Conservation (phyloP, 164 flowering plant genomes). For the Chimonanthus salicifolius region DNA sequence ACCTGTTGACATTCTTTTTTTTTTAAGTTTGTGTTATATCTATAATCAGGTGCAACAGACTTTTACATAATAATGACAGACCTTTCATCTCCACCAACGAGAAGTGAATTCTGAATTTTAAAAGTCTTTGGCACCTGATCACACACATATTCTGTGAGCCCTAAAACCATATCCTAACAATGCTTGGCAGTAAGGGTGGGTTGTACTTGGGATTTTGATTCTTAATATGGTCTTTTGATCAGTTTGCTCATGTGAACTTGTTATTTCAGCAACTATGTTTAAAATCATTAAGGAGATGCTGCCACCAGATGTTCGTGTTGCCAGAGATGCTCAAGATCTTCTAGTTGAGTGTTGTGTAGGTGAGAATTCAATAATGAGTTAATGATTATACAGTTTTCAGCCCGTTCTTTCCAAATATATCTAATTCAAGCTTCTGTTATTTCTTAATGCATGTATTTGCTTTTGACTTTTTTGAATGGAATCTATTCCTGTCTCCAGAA, state of each 20-base stretch:
- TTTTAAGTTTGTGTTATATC: no score
- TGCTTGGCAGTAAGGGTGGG: neutral
- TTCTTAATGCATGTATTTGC: neutral
- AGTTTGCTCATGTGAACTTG: slow-evolving; percentile 3
- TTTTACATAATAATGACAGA: no score
- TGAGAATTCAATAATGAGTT: slow-evolving; percentile 24
- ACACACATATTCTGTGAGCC: no score
- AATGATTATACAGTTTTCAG: neutral
- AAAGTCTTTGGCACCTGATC: neutral
- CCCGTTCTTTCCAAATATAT: no score
- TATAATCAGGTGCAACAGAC: no score
- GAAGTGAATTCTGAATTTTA: no score
- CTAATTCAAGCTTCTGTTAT: neutral
- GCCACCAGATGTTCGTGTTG: slow-evolving; percentile 98
- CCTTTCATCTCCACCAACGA: no score
- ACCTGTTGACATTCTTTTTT: no score
- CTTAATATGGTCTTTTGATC: neutral
- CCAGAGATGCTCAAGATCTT: slow-evolving; percentile 98
- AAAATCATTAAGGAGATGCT: slow-evolving; percentile 98
- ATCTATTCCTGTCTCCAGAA: neutral
- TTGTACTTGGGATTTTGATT: neutral
- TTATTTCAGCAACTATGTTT: slow-evolving; percentile 80
- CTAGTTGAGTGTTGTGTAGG: slow-evolving; percentile 98
- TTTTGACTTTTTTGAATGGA: neutral
- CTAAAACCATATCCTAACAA: neutral